Percentiles rank a stretch among this genome's conserved stretches.
phyloP scores from a whole-genome alignment of 2,329 filamentous ascomycete species.

The Hirsutella thompsonii region DNA sequence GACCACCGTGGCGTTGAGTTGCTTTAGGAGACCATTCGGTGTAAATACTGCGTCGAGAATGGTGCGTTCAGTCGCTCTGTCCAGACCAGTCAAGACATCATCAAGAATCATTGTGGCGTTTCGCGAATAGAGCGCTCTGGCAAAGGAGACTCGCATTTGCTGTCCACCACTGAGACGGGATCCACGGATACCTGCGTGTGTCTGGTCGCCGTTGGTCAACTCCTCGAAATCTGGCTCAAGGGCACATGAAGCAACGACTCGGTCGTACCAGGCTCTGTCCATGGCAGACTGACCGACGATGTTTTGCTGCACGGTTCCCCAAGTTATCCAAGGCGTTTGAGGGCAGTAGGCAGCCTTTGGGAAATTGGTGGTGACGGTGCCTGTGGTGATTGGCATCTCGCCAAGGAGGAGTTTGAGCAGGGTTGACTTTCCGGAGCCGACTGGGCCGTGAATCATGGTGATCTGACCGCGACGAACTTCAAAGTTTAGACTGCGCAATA shows the following conservation, averaged over 20 bases:
- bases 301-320: conserved; percentile 12
- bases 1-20: conserved; percentile 11
- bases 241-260: conserved; percentile 8
- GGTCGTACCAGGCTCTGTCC: conserved; percentile 10
- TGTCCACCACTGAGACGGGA: conserved; percentile 14
- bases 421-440: conserved; percentile 12
- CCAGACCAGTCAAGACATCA: conserved; percentile 21
- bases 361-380: conserved; percentile 4
- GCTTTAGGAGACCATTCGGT: conserved; percentile 14
- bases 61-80: conserved; percentile 22
- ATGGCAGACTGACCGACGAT: conserved; percentile 9
- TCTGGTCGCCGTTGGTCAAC: conserved; percentile 11
- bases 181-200: conserved; percentile 10
- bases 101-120: conserved; percentile 16
- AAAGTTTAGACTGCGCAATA: conserved; percentile 5
- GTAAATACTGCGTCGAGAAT: conserved; percentile 23
- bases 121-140: conserved; percentile 12
- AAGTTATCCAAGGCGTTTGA: conserved; percentile 12
- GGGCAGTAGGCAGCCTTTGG: conserved; percentile 10
- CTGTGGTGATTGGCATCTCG: conserved; percentile 8
- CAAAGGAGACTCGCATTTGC: conserved; percentile 13
- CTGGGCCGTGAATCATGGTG: conserved; percentile 11
- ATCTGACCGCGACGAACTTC: conserved; percentile 6
- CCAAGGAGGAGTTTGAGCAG: conserved; percentile 10
- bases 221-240: conserved; percentile 8